Base-by-base conservation (phyloP, 1,139 yeast species). In the Taiozyma onychis region DNA sequence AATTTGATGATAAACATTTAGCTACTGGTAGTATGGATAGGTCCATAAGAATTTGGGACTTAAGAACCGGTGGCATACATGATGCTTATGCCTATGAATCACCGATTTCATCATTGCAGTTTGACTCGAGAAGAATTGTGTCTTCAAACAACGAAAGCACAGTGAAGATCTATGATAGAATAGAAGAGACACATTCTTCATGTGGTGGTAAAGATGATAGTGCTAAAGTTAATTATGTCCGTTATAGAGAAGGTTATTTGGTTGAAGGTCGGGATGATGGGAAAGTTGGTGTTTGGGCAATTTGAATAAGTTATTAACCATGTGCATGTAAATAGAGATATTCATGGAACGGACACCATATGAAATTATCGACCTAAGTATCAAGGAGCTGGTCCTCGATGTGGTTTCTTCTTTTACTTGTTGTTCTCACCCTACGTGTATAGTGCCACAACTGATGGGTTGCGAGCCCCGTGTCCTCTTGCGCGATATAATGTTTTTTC, bases 41-140 rank as follows among this genome's bases (percentile, higher is more conserved):
- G 49, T 80, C 85, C 14, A 74, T 85, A 11, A 72, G 88, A 49
- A 73, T 83, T 26, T 85, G 93, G 91, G 91, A 85, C 63, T 67
- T 85, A 43, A 72, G 90, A 53, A 81, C 81, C 0, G 91, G 91
- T 13, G 73, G 77, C 6, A 74, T 82, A 35, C 67, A 74, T 43
- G 85, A 81, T 58, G 81, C 84, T 2, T 79, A 78, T 65, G 80
- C 83, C 2, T 82, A 80, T 56, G 78, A 75, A 50, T 64, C 70
- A 7, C 78, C 82, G 13, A 77, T 83, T 43, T 67, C 74, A 7
- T 69, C 78, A 16, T 59, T 83, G 44, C 80, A 78, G 55, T 80
- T 84, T 62, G 88, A 83, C 58, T 62, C 74, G 8, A 65, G 77
- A 45, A 70, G 78, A 49, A 76, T 84, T 24, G 81, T 80, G 1